Evolutionary conservation across 768 basidiomycete genomes (phyloP).

Genomic region (Boletales sp.): DNA sequence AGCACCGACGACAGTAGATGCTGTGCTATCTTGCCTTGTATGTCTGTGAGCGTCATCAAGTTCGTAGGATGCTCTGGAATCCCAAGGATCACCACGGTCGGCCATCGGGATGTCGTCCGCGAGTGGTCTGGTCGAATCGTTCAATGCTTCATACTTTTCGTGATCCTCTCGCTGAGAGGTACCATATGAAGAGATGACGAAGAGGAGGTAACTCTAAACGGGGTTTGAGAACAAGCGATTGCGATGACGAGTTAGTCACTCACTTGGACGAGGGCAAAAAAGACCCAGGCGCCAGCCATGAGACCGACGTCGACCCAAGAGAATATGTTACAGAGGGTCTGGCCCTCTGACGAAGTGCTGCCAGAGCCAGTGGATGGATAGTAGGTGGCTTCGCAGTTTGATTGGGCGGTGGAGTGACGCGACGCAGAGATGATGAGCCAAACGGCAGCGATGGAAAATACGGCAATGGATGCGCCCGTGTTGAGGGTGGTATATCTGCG

Average conservation of each 20-base stretch:
- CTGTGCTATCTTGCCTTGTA: conserved; percentile 54
- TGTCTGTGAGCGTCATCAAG: conserved; percentile 41
- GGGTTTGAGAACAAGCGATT: conserved; percentile 2
- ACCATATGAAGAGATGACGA: conserved; percentile 62
- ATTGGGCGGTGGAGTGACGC: conserved; percentile 68
- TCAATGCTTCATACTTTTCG: conserved; percentile 71
- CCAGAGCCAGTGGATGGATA: conserved; percentile 39
- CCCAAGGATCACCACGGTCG: conserved; percentile 68
- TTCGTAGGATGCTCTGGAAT: conserved; percentile 50
- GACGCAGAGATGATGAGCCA: conserved; percentile 81
- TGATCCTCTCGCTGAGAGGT: conserved; percentile 75
- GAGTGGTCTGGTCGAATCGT: conserved; percentile 52
- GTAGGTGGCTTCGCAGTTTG: conserved; percentile 59
- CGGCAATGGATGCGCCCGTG: conserved; percentile 46
- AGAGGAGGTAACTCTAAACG: conserved; percentile 45
- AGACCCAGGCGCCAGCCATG: conserved; percentile 84
- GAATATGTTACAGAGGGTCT: conserved; percentile 83
- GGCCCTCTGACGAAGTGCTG: conserved; percentile 45
- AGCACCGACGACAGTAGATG: conserved; percentile 51
- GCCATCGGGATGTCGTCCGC: conserved; percentile 62
- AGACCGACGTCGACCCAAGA: conserved; percentile 90
- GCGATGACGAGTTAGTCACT: conserved; percentile 18
- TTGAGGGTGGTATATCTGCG: conserved; percentile 71
- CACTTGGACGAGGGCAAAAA: conserved; percentile 77
- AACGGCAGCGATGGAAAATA: conserved; percentile 74